Base-by-base conservation (phyloP, 305 asterid species). In the Fraxinus floribunda region DNA sequence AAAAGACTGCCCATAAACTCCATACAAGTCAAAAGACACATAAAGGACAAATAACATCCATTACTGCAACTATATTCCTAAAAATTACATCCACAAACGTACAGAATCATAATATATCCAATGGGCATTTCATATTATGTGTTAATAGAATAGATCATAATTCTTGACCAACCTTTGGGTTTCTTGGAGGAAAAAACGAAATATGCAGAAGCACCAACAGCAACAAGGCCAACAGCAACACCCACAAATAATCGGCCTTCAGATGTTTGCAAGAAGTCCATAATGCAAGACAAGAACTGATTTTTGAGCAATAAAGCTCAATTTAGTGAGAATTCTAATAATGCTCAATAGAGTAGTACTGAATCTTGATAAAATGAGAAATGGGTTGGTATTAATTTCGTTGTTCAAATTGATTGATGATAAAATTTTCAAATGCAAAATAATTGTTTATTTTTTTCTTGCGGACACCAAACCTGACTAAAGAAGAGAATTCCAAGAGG, bases 261-360 rank as follows among this genome's bases (percentile, higher is more conserved):
- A 78, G 92, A 75, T 76, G 92, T 85, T 68, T 91, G 92, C 86
- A 91, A 49, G 85, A 90, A 89, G 85, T 88, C 95, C 98, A 94
- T 92, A 64, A 76, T 89, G 74, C 18, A 66, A 66, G 2, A 26
- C 36, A 26, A 66, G 18, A 66, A 26, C 74, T 66, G 74, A 26
- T 66, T 66, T 66, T 29, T 24, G 36, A 66, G 30, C 74, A 26
- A 11, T 16, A 66, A 66, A 11, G 5, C n/a, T 64, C 34, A 22
- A 26, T 64, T 24, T 9, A 26, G 30, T 9, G 9, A 9, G 34
- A 55, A 55, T 18, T 55, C 66, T 55, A 55, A 22, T 15, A 24
- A 24, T 20, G 72, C 72, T 64, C 2, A 64, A 24, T 24, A 22
- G 36, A 66, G 74, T 1, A 9, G 74, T 5, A 66, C 30, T 66